These are phyloP conservation scores for Aphanomyces stellatus DNA, from an alignment of 352 stramenopile species.

Conservation along the genomic window DNA sequence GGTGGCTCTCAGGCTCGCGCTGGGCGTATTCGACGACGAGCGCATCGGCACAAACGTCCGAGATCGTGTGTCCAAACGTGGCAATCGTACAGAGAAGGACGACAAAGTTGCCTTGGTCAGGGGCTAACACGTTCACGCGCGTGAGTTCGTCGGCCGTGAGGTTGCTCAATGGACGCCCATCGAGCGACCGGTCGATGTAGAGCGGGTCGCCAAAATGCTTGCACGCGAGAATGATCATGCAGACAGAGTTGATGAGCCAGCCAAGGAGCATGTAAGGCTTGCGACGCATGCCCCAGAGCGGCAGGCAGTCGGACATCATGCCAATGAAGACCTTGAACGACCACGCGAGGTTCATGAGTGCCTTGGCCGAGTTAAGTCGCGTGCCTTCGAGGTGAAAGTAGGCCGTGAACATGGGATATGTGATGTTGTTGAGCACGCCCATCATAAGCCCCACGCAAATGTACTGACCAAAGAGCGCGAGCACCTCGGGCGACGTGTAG, in stretches of 20 bases:
- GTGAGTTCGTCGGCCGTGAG: constrained; percentile 1
- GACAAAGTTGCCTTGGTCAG: constrained; percentile 28
- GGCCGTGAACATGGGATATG: constrained; percentile 45
- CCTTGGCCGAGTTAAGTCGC: constrained; percentile 30
- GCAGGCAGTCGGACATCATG: constrained; percentile 77
- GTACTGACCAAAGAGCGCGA: constrained; percentile 44
- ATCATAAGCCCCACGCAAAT: constrained; percentile 39
- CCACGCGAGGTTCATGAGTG: constrained; percentile 60
- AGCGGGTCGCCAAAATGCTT: constrained; percentile 34
- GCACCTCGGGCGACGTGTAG: constrained; percentile 30
- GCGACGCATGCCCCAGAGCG: constrained; percentile 69
- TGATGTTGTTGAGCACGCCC: constrained; percentile 30
- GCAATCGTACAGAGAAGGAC: constrained; percentile 45
- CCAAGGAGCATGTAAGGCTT: constrained; percentile 80
- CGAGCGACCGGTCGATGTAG: constrained; percentile 20
- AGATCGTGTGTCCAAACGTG: constrained; percentile 55
- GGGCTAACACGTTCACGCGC: constrained; percentile 31
- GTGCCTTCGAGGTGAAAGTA: constrained; percentile 44
- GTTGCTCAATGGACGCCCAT: constrained; percentile 20
- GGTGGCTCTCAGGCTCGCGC: constrained; percentile 51
- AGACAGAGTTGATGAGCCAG: constrained; percentile 33
- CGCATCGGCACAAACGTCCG: constrained; percentile 52
- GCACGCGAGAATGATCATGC: constrained; percentile 31
- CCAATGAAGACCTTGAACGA: constrained; percentile 78
- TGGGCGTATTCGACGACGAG: constrained; percentile 66